Base-by-base conservation (phyloP, 2,329 filamentous ascomycete species). In the Sporothrix brasiliensis region DNA sequence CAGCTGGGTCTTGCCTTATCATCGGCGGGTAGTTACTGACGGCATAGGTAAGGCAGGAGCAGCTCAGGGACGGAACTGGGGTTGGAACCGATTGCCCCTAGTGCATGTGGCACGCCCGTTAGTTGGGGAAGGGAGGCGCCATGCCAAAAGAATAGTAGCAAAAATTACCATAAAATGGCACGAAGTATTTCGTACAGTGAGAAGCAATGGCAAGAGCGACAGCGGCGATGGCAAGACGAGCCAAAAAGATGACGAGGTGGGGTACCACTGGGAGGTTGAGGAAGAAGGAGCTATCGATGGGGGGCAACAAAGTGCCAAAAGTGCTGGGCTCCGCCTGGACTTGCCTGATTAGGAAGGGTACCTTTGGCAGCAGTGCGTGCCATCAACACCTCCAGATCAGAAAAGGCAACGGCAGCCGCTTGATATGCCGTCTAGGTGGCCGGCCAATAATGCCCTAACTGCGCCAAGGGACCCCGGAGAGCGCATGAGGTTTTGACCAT, bases 21-120 rank as follows among this genome's bases (percentile, higher is more conserved):
- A 54, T 44, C 67, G 67, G 54, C 67, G 53, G 53, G 53, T n/a
- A n/a, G n/a, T 27, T 52, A 69, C 67, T 58, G 52, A 61, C 67
- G 54, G 67, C 67, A 61, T 69, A 41, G 44, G 16, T 39, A 60
- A 30, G 52, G 41, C 52, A 68, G 67, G 67, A 19, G 65, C 34
- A 16, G 54, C 65, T 34, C 13, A 27, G 49, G 13, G 11, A 47
- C 39, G 24, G 24, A 24, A 21, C 56, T 60, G 30, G 13, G 21
- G 2, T 54, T 67, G 49, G 34, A 39, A 52, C 44, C 50, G 65
- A 44, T 56, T 19, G 47, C 65, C 34, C 7, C 50, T 56, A 67
- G 63, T 41, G 16, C 27, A 47, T 39, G 63, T 52, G 47, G 63
- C 47, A 66, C 56, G 56, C 56, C 34, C 16, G 27, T 24, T 41